Evolutionary conservation across 306 rosid genomes (phyloP).

Genomic region (Vigna trinervia): DNA sequence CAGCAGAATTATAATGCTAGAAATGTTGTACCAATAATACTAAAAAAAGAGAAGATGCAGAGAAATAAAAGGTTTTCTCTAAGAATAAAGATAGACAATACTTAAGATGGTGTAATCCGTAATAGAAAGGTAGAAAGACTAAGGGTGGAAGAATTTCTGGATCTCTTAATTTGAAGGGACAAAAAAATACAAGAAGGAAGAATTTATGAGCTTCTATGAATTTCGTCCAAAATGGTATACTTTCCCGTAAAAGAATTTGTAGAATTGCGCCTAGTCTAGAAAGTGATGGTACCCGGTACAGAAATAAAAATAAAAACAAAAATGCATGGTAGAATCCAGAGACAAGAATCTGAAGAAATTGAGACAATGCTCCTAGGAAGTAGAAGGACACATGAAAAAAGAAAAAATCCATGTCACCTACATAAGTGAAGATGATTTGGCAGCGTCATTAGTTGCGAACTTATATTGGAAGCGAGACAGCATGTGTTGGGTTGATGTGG

Average conservation of each 20-base stretch:
- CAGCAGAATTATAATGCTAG: no score
- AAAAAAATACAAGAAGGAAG: no score
- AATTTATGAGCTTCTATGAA: no score
- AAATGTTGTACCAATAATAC: no score
- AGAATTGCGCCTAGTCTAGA: neutral
- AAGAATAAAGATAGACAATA: no score
- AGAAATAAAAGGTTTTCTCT: no score
- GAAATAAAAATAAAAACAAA: neutral
- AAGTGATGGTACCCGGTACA: neutral
- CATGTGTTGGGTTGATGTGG: slow-evolving; percentile 40
- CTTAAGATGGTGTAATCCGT: no score
- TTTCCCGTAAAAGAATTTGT: neutral
- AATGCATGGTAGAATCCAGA: neutral
- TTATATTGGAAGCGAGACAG: neutral
- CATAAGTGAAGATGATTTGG: neutral
- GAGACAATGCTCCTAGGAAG: neutral
- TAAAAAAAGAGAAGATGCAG: no score
- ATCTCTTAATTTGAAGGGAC: no score
- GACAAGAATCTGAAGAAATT: neutral
- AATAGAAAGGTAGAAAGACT: no score
- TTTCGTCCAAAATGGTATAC: neutral
- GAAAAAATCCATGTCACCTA: neutral
- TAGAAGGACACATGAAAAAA: neutral
- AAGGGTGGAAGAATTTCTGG: no score
- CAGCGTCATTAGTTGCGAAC: neutral